Percentiles rank a stretch among this genome's conserved stretches.
Conservation (phyloP, 1,284 basidiomycete species). For the Melampsora americana region DNA sequence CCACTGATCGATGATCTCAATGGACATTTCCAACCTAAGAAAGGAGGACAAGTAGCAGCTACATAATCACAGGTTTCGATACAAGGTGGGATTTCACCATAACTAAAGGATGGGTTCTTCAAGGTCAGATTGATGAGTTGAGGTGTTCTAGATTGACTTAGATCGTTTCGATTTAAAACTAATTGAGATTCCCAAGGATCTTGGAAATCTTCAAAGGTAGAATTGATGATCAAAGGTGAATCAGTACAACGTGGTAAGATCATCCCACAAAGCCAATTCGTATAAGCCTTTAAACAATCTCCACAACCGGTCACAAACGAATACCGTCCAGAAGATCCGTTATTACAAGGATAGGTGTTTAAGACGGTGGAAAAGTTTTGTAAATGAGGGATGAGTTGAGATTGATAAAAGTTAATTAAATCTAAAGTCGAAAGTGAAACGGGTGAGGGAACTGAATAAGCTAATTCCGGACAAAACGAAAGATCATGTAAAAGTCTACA, state of each 20-base stretch:
- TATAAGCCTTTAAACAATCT: slow-evolving; percentile 54
- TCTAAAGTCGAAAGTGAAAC: slow-evolving; percentile 48
- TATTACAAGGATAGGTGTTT: slow-evolving; percentile 55
- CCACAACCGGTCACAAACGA: slow-evolving; percentile 55
- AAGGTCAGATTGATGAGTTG: slow-evolving; percentile 5
- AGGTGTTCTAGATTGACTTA: slow-evolving; percentile 46
- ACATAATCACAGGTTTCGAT: slow-evolving; percentile 49
- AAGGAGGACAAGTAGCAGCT: slow-evolving; percentile 50
- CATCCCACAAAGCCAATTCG: slow-evolving; percentile 55
- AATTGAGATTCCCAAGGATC: slow-evolving; percentile 7
- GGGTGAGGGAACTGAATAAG: slow-evolving; percentile 56
- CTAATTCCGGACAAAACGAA: slow-evolving; percentile 55
- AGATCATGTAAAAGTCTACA: slow-evolving; percentile 55
- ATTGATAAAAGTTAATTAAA: slow-evolving; percentile 52
- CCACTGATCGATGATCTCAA: slow-evolving; percentile 27
- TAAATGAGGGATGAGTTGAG: slow-evolving; percentile 52
- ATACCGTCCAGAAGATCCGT: slow-evolving; percentile 52
- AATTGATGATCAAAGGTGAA: slow-evolving; percentile 1
- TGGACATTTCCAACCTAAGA: slow-evolving; percentile 50
- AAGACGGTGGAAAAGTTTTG: slow-evolving; percentile 54
- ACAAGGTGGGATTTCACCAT: slow-evolving; percentile 51
- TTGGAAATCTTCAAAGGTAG: slow-evolving; percentile 15
- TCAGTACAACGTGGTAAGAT: slow-evolving; percentile 56
- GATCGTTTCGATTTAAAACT: slow-evolving; percentile 44
- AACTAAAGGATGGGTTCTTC: slow-evolving; percentile 47